These are phyloP conservation scores for Naganishia vishniacii DNA, from an alignment of 768 basidiomycete genomes.

Conservation along the genomic window DNA sequence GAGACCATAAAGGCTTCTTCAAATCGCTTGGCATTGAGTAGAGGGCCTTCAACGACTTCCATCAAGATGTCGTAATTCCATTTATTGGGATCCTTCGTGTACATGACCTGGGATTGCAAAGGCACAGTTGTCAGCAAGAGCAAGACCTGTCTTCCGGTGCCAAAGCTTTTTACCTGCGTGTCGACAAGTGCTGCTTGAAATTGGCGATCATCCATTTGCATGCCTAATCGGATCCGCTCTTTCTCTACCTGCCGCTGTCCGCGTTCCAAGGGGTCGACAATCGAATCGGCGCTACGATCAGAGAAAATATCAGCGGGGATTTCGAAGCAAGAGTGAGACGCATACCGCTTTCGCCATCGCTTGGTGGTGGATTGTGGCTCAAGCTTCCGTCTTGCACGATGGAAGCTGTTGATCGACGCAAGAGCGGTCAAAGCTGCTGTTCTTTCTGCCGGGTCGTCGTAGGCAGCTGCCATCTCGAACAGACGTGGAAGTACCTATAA, in stretches of 20 bases:
- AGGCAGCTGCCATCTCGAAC: slow-evolving; percentile 72
- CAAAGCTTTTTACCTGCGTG: slow-evolving; percentile 61
- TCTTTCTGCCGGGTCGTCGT: slow-evolving; percentile 67
- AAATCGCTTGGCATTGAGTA: slow-evolving; percentile 81
- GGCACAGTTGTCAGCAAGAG: background rate
- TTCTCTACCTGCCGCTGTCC: slow-evolving; percentile 88
- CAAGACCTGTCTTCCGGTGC: background rate
- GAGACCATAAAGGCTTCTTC: slow-evolving; percentile 91
- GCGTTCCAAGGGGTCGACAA: slow-evolving; percentile 77
- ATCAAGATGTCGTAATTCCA: slow-evolving; percentile 89
- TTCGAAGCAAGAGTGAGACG: background rate
- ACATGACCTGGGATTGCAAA: slow-evolving; percentile 59
- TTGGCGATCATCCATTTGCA: slow-evolving; percentile 91
- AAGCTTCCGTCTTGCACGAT: slow-evolving; percentile 62
- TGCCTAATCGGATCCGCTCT: slow-evolving; percentile 76
- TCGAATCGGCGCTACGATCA: slow-evolving; percentile 52
- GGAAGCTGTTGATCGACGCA: slow-evolving; percentile 83
- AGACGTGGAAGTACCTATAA: slow-evolving; percentile 71
- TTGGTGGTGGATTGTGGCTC: background rate
- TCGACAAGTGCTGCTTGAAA: slow-evolving; percentile 81
- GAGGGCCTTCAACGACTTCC: slow-evolving; percentile 83
- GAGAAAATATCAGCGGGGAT: background rate
- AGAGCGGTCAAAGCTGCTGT: slow-evolving; percentile 79
- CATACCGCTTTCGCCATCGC: slow-evolving; percentile 5
- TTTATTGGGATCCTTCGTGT: slow-evolving; percentile 78